A percentile compares a stretch with the other conserved stretches of the same genome.
Conservation (phyloP, 2,329 filamentous ascomycete genomes). For the Fusarium sororula region DNA sequence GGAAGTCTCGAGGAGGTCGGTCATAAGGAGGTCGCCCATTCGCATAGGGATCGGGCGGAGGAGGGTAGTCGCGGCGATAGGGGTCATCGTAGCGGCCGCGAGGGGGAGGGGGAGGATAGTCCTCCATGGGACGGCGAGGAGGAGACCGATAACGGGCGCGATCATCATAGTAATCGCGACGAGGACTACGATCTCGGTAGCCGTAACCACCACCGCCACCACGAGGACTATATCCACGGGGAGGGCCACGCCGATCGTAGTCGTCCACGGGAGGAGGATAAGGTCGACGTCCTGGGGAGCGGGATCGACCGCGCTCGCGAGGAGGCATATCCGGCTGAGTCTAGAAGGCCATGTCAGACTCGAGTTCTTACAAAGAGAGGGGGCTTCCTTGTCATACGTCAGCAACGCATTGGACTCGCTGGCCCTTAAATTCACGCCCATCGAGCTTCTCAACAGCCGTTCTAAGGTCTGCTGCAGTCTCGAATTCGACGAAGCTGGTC, state of each 20-base stretch:
- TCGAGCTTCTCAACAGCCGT: slow-evolving; percentile 96
- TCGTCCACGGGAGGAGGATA: slow-evolving; percentile 77
- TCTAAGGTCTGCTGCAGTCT: slow-evolving; percentile 88
- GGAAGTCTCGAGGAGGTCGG: slow-evolving; percentile 61
- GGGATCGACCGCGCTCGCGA: slow-evolving; percentile 79
- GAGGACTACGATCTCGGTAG: slow-evolving; percentile 88
- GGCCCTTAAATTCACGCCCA: slow-evolving; percentile 90
- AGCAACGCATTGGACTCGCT: slow-evolving; percentile 82
- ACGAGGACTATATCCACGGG: slow-evolving; percentile 85
- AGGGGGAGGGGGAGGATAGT: slow-evolving; percentile 76
- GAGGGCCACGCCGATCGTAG: slow-evolving; percentile 81
- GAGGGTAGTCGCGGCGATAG: slow-evolving; percentile 75
- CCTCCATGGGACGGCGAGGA: slow-evolving; percentile 79
- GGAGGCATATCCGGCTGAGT: slow-evolving; percentile 80
- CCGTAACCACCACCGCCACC: slow-evolving; percentile 70
- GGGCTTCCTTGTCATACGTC: slow-evolving; percentile 67
- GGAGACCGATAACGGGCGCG: slow-evolving; percentile 83
- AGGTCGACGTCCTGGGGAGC: slow-evolving; percentile 73
- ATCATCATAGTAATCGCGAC: slow-evolving; percentile 89
- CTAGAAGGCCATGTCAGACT: slow-evolving; percentile 55
- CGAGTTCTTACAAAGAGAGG: neutral
- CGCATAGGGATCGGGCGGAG: slow-evolving; percentile 70
- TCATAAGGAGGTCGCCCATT: slow-evolving; percentile 67
- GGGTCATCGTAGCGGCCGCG: slow-evolving; percentile 79
- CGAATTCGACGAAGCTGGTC: slow-evolving; percentile 93